A percentile compares a stretch with the other conserved stretches of the same genome.
Conservation (phyloP, 2,329 filamentous ascomycete species). For the Trichoderma aggressivum region DNA sequence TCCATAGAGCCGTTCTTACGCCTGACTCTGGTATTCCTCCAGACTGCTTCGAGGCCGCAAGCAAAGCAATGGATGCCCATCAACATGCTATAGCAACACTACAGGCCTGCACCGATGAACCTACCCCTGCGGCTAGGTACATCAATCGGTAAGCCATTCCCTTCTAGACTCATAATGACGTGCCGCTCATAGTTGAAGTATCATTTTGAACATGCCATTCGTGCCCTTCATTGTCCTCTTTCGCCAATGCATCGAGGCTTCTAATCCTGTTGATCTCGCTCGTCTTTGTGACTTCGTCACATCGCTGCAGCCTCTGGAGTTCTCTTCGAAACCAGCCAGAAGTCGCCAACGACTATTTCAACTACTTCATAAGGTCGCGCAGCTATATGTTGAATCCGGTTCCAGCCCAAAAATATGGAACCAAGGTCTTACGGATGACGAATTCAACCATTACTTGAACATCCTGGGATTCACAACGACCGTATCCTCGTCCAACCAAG, state of each 20-base stretch:
- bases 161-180: neutral
- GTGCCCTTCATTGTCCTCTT: neutral
- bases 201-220: neutral
- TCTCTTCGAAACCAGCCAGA: neutral
- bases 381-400: neutral
- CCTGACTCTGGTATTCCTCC: neutral
- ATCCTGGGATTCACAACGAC: neutral
- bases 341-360: neutral
- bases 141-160: neutral
- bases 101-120: neutral
- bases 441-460: neutral
- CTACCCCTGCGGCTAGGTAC: neutral
- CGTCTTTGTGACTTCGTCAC: neutral
- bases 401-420: neutral
- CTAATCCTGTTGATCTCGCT: neutral
- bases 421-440: neutral
- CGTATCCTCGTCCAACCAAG: too few relatives aligned
- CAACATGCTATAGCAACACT: neutral
- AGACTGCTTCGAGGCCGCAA: neutral
- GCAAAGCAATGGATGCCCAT: neutral
- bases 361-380: neutral
- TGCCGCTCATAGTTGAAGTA: neutral
- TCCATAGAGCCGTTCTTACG: neutral
- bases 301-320: neutral
- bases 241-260: neutral